Percentiles rank a stretch among this genome's conserved stretches.
phyloP scores from a whole-genome alignment of 495 filamentous ascomycete species.

The Trichoderma virens region DNA sequence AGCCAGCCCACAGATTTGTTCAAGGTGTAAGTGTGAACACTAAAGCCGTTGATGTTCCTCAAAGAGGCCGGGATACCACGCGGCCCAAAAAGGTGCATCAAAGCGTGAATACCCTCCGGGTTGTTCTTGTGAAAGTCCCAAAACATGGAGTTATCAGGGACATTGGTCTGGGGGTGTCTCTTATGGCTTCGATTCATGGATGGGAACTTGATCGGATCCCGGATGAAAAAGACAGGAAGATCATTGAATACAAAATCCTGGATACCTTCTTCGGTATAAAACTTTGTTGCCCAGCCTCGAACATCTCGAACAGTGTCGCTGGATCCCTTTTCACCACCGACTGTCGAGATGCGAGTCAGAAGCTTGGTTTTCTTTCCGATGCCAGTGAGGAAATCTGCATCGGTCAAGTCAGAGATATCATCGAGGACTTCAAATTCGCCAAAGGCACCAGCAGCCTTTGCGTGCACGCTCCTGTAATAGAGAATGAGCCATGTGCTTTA shows the following conservation, averaged over 20 bases:
- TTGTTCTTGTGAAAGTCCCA: conserved; percentile 62
- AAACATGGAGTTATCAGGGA: conserved; percentile 69
- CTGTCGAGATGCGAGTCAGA: conserved; percentile 52
- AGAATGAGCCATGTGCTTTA: background rate
- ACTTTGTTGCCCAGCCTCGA: conserved; percentile 55
- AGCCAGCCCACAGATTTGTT: conserved; percentile 23
- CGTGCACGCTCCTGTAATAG: background rate
- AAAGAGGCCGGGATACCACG: conserved; percentile 61
- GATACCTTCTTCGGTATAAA: conserved; percentile 55
- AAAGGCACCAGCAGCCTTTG: background rate
- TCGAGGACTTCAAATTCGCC: background rate
- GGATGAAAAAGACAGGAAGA: conserved; percentile 52
- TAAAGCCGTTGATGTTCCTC: conserved; percentile 60
- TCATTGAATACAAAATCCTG: conserved; percentile 52
- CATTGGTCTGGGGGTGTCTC: conserved; percentile 44
- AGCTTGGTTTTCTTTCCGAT: conserved; percentile 46
- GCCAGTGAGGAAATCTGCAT: background rate
- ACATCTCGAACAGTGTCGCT: conserved; percentile 49
- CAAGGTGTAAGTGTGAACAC: conserved; percentile 34
- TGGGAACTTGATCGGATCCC: conserved; percentile 58
- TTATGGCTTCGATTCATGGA: conserved; percentile 60
- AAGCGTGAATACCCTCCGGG: conserved; percentile 60
- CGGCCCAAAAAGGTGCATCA: conserved; percentile 69
- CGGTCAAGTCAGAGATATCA: background rate
- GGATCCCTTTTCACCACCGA: conserved; percentile 44